phyloP scores from a whole-genome alignment of 192 early-diverging fungal genomes.

The Haplosporangium gracile region DNA sequence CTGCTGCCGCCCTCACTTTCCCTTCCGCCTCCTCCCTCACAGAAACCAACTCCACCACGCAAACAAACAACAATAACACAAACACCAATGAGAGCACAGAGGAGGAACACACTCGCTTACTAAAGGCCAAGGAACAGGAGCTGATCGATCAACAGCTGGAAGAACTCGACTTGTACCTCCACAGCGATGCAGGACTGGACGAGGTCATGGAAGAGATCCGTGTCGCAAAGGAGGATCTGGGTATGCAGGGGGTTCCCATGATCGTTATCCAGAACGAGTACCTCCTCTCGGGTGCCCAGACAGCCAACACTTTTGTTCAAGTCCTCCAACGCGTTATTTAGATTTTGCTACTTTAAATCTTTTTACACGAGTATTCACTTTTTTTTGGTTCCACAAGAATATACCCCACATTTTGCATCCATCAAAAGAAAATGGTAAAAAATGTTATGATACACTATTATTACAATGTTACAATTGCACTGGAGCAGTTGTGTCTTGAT shows the following conservation, averaged over 20 bases:
- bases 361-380: background rate
- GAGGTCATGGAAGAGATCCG: conserved; percentile 30
- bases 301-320: conserved; percentile 23
- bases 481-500: too few species aligned
- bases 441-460: too few species aligned
- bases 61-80: background rate
- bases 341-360: background rate
- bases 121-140: background rate
- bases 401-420: too few species aligned
- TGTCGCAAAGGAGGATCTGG: conserved; percentile 18
- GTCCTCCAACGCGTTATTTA: conserved; percentile 34
- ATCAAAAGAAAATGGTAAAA: too few species aligned
- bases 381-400: too few species aligned
- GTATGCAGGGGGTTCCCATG: conserved; percentile 29
- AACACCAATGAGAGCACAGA: background rate
- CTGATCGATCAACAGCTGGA: conserved; percentile 14
- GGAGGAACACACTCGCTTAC: background rate
- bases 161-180: conserved; percentile 13
- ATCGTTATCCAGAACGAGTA: conserved; percentile 37
- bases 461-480: background rate
- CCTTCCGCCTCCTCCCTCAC: background rate
- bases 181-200: conserved; percentile 14
- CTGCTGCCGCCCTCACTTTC: background rate
- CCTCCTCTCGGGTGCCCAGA: conserved; percentile 23
- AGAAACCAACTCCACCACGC: background rate